A percentile compares a stretch with the other conserved stretches of the same genome.
These are phyloP conservation scores for Lactarius vividus DNA, from an alignment of 768 basidiomycete species.

Conservation along the genomic window DNA sequence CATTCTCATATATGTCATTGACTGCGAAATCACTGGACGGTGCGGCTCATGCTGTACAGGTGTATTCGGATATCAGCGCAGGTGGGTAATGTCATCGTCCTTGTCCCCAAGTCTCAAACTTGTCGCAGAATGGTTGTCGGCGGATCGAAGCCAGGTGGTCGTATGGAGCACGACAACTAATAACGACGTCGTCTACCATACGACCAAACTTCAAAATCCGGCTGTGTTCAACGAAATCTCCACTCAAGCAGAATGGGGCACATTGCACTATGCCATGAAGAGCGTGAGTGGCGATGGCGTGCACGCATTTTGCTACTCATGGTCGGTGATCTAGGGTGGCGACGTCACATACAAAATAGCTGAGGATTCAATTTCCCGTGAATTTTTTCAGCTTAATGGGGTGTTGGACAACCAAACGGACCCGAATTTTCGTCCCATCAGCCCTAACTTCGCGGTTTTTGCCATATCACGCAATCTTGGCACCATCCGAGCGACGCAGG, in stretches of 20 bases:
- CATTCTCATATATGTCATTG: neutral
- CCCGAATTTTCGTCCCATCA: neutral
- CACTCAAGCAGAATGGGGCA: neutral
- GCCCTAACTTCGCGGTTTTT: neutral
- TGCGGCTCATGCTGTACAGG: neutral
- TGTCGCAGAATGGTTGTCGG: neutral
- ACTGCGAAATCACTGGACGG: neutral
- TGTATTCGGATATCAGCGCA: neutral
- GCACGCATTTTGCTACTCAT: neutral
- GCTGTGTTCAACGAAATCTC: neutral
- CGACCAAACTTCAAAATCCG: neutral
- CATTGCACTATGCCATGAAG: neutral
- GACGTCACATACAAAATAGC: neutral
- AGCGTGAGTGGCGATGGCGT: neutral
- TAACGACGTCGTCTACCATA: neutral
- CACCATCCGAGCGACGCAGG: neutral
- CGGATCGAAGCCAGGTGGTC: neutral
- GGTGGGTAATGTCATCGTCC: too few species aligned
- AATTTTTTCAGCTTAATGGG: neutral
- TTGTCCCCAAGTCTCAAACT: neutral
- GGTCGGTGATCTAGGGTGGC: neutral
- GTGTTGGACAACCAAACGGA: neutral
- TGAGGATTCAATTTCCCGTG: neutral
- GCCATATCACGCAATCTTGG: neutral
- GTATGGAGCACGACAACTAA: neutral